These are phyloP conservation scores for Zasmidium cellare DNA, from an alignment of 2,329 filamentous ascomycete genomes.

Conservation along the genomic window DNA sequence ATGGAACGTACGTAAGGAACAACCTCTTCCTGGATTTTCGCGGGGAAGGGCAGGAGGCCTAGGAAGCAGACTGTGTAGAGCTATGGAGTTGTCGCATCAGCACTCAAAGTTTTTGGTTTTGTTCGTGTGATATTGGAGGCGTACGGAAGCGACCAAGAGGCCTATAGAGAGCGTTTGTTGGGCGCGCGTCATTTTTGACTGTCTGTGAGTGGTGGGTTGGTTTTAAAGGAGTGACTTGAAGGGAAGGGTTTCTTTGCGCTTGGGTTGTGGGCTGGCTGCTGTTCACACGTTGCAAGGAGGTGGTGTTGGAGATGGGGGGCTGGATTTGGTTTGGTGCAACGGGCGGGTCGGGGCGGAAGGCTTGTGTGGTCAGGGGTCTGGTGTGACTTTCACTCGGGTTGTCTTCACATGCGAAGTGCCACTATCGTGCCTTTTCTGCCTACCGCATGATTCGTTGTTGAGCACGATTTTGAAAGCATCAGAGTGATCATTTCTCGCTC, in stretches of 20 bases:
- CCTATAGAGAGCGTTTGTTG: conserved; percentile 87
- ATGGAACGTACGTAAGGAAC: conserved; percentile 75
- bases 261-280: too few species aligned
- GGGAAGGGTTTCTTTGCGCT: not conserved
- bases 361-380: too few species aligned
- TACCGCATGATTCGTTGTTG: too few species aligned
- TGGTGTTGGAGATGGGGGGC: not conserved
- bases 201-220: too few species aligned
- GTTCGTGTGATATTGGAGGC: too few species aligned
- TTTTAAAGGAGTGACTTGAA: conserved; percentile 15
- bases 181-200: conserved; percentile 81
- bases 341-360: not conserved
- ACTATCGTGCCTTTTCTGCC: too few species aligned
- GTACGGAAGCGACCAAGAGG: conserved; percentile 84
- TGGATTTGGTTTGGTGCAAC: not conserved
- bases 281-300: not conserved
- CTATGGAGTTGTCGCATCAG: conserved; percentile 51
- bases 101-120: conserved; percentile 10
- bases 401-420: too few species aligned
- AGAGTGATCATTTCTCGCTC: too few species aligned
- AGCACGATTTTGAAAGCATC: too few species aligned
- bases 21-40: conserved; percentile 76
- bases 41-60: conserved; percentile 76
- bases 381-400: too few species aligned
- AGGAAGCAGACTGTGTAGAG: conserved; percentile 87